Conservation (phyloP, 75 land plant genomes). For the Pinus albicaulis region DNA sequence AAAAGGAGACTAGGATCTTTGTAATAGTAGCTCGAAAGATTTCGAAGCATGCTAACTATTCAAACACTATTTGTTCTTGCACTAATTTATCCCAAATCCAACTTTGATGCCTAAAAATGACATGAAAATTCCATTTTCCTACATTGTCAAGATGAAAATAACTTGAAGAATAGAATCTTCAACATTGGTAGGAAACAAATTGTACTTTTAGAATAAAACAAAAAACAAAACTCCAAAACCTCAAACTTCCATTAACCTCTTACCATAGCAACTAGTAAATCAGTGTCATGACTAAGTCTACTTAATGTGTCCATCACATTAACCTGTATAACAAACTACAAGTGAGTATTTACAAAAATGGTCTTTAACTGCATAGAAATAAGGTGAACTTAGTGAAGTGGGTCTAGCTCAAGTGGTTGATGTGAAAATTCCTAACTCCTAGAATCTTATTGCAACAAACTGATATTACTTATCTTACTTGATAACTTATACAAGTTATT, state of each 20-base stretch:
- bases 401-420: no score
- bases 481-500: background rate
- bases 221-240: background rate
- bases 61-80: constrained; percentile 98
- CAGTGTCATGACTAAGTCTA: constrained; percentile 93
- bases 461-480: no score
- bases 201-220: constrained; percentile 1
- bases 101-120: constrained; percentile 71
- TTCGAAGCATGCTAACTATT: constrained; percentile 99
- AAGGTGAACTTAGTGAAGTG: no score
- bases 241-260: background rate
- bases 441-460: no score
- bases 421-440: background rate
- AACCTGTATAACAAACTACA: constrained; percentile 44
- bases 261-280: constrained; percentile 96
- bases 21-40: constrained; percentile 95
- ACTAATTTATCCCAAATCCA: constrained; percentile 87
- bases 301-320: constrained; percentile 98
- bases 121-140: background rate
- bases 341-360: background rate
- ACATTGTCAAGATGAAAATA: background rate
- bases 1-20: constrained; percentile 96
- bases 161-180: background rate
- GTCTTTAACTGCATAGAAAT: background rate
- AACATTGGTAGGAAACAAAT: background rate